A percentile compares a stretch with the other conserved stretches of the same genome.
Evolutionary conservation across 2,329 filamentous ascomycete genomes (phyloP).

Genomic region (Sclerotiophoma versabilis): DNA sequence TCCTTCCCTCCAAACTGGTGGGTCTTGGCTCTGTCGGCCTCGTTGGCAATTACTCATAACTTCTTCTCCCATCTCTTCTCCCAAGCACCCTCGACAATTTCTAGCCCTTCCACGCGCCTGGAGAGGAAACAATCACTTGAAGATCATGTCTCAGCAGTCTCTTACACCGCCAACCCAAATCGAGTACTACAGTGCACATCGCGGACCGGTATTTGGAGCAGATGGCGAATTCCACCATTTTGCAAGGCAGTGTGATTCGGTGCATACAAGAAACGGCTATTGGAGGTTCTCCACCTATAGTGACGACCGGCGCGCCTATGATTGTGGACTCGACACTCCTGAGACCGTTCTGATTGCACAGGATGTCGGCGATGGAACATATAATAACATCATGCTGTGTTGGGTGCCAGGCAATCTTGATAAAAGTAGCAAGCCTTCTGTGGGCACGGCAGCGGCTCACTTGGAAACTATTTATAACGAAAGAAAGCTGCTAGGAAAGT

Average conservation of each 20-base stretch:
- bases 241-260: background rate
- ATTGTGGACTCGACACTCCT: slow-evolving; percentile 18
- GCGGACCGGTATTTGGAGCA: background rate
- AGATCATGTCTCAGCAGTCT: background rate
- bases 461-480: slow-evolving; percentile 23
- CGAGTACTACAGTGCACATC: slow-evolving; percentile 20
- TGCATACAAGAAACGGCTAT: slow-evolving; percentile 17
- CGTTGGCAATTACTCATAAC: too few species aligned
- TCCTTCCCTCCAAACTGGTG: background rate
- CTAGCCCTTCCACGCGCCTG: too few species aligned
- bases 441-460: slow-evolving; percentile 22
- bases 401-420: slow-evolving; percentile 26
- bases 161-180: background rate
- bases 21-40: background rate
- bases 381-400: slow-evolving; percentile 21
- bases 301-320: slow-evolving; percentile 24
- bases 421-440: background rate
- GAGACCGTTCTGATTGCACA: slow-evolving; percentile 25
- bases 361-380: slow-evolving; percentile 15
- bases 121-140: too few species aligned
- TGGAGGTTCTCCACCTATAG: slow-evolving; percentile 24
- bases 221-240: slow-evolving; percentile 22
- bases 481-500: slow-evolving; percentile 17
- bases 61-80: background rate
- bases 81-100: background rate